Percentiles rank a stretch among this genome's conserved stretches.
Evolutionary conservation across 345 rosid genomes (phyloP).

Genomic region (Streptanthus diversifolius): DNA sequence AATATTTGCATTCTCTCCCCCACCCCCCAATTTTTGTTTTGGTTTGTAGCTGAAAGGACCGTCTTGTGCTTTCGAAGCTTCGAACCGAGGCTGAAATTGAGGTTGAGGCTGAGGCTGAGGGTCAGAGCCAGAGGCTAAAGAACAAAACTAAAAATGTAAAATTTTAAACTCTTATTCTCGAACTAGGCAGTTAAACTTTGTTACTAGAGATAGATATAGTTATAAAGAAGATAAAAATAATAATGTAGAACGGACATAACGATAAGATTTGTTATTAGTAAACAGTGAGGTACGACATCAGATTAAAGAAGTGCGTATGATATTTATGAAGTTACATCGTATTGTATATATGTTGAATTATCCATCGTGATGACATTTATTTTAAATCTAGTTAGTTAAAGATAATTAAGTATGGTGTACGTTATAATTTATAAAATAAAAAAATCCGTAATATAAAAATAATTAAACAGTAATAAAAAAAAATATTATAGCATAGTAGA

Average conservation of each 20-base stretch:
- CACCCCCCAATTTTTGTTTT: neutral
- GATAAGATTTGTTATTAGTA: too few species aligned
- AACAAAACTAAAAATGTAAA: neutral
- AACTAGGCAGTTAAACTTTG: too few species aligned
- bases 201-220: too few species aligned
- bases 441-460: neutral
- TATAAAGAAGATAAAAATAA: too few species aligned
- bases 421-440: neutral
- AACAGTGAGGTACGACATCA: neutral
- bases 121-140: neutral
- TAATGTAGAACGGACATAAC: too few species aligned
- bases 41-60: slow-evolving; percentile 5
- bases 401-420: neutral
- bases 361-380: too few species aligned
- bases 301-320: neutral
- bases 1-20: neutral
- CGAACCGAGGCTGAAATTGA: neutral
- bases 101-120: neutral
- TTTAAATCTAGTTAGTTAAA: too few species aligned
- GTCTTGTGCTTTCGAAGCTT: neutral
- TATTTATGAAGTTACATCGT: too few species aligned
- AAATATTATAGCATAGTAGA: neutral
- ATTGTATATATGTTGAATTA: too few species aligned
- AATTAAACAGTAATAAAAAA: neutral
- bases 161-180: too few species aligned